These are phyloP conservation scores for Choiromyces venosus DNA, from an alignment of 495 filamentous ascomycete species.

Conservation along the genomic window DNA sequence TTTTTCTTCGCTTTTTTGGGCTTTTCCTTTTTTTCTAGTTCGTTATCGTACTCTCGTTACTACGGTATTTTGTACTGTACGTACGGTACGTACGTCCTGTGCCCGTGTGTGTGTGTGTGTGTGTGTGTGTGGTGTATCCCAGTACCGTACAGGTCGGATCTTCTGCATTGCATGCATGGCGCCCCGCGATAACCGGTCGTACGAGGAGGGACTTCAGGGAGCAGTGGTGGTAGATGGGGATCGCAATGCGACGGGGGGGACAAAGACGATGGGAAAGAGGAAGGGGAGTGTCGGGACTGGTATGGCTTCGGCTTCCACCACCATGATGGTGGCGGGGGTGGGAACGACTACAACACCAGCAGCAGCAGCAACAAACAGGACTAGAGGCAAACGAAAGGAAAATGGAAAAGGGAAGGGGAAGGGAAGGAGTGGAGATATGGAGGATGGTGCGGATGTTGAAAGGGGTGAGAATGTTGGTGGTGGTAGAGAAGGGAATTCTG, in stretches of 20 bases:
- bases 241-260: neutral
- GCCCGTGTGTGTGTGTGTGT: too few relatives aligned
- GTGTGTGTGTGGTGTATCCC: neutral
- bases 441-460: neutral
- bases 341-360: neutral
- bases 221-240: neutral
- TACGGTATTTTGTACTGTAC: neutral
- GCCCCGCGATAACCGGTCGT: neutral
- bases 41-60: neutral
- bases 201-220: neutral
- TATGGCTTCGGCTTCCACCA: neutral
- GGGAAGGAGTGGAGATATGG: neutral
- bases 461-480: neutral
- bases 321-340: neutral
- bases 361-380: neutral
- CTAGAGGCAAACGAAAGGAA: neutral
- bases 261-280: neutral
- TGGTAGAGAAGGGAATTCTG: neutral
- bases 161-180: slow-evolving; percentile 1
- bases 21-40: slow-evolving; percentile 1
- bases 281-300: neutral
- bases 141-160: neutral
- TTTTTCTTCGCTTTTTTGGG: slow-evolving; percentile 31
- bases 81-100: too few relatives aligned
- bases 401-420: neutral